Percentiles rank a stretch among this genome's conserved stretches.
These are phyloP conservation scores for Flaveria brownii DNA, from an alignment of 129 eudicot genomes.

Conservation along the genomic window DNA sequence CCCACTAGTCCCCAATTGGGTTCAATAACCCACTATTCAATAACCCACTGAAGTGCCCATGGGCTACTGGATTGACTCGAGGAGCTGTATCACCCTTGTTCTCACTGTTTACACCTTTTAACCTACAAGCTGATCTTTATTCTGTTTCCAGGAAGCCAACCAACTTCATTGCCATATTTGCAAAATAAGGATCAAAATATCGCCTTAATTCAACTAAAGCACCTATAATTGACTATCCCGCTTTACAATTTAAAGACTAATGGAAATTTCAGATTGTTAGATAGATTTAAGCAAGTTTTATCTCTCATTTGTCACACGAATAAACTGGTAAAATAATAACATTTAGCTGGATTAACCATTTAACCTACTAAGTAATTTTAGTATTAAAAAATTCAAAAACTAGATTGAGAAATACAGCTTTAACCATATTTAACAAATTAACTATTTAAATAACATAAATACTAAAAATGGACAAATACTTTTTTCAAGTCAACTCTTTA, in stretches of 20 bases:
- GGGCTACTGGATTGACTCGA: too few relatives aligned
- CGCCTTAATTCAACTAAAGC: too few relatives aligned
- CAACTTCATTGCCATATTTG: neutral
- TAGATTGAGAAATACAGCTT: neutral
- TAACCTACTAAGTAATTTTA: conserved; percentile 1
- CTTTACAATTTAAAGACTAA: too few relatives aligned
- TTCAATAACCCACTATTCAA: too few relatives aligned
- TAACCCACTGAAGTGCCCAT: too few relatives aligned
- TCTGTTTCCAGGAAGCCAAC: neutral
- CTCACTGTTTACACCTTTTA: too few relatives aligned
- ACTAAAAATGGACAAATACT: neutral
- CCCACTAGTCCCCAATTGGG: too few relatives aligned
- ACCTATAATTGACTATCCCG: too few relatives aligned
- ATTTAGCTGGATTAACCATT: neutral
- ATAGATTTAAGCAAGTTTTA: neutral
- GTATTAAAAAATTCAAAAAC: neutral
- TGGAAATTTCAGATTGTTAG: too few relatives aligned
- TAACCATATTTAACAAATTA: neutral
- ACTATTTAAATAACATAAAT: neutral
- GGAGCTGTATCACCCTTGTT: too few relatives aligned
- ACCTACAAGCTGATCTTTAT: too few relatives aligned
- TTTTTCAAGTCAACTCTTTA: neutral
- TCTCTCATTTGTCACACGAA: neutral
- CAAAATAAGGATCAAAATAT: neutral
- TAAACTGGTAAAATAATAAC: neutral